Evolutionary conservation across 768 basidiomycete species (phyloP), one percentile per base, ranked within the genome.

Genomic region (Hydnomerulius pinastri): DNA sequence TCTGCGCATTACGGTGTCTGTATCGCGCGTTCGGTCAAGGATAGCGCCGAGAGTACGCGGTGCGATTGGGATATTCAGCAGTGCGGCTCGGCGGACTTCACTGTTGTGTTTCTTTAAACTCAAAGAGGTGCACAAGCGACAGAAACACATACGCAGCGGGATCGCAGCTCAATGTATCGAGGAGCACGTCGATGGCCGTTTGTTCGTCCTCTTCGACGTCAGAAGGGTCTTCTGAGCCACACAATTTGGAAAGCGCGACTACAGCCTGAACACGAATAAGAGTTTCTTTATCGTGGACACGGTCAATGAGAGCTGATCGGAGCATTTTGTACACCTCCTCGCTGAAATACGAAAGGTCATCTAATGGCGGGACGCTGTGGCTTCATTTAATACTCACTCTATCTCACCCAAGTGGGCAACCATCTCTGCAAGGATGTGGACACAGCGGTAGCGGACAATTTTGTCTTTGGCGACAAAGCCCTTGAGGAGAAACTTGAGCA

Each of bases 401-500:
- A 98, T 78, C 69, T 87, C 87, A 6, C 91, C 91, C 0, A 97
- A 73, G 48, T 85, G 80, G 1, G 82, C 78, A 11, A 96, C 81
- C 78, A 93, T 86, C 58, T 89, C 85, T 0, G 87, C 82, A 12
- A 91, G 77, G n/a, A 84, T 71, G 46, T 89, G 86, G 2, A 90
- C 74, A 27, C 84, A 85, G 17, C 95, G 83, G 63, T 85, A 96
- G 5, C 95, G 81, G 32, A 91, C 85, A 36, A 76, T 77, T 71
- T 95, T 98, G 71, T 96, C 92, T 66, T 93, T 96, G 4, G 92
- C 86, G 15, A 73, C 59, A 67, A 92, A 92, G 3, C 92, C 94
- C 50, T 78, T 77, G 51, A 93, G 71, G 24, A 96, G 76, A 61
- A 84, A 91, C 41, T 79, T 79, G 36, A 94, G 72, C 7, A 93